phyloP scores from a whole-genome alignment of 1,284 basidiomycete genomes.

The Takashimella koratensis region DNA sequence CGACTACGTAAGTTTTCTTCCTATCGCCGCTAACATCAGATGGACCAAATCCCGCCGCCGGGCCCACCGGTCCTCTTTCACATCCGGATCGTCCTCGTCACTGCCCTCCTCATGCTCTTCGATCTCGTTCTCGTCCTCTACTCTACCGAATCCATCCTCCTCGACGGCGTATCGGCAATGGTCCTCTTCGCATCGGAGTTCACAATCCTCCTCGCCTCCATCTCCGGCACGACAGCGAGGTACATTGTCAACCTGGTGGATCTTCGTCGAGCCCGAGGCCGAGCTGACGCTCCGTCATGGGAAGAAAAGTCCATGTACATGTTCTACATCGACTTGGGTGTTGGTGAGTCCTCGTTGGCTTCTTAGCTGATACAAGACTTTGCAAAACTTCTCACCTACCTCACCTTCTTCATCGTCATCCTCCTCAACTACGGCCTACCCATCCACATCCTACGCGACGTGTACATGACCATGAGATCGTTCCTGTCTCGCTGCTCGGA shows the following conservation, averaged over 20 bases:
- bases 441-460: slow-evolving; percentile 92
- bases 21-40: slow-evolving; percentile 54
- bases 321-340: slow-evolving; percentile 90
- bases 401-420: slow-evolving; percentile 88
- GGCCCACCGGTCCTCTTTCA: slow-evolving; percentile 80
- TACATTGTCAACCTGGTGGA: slow-evolving; percentile 84
- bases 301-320: slow-evolving; percentile 97
- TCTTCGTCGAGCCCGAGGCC: slow-evolving; percentile 71
- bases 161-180: slow-evolving; percentile 67
- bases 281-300: slow-evolving; percentile 87
- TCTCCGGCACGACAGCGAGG: slow-evolving; percentile 72
- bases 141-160: slow-evolving; percentile 32
- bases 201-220: slow-evolving; percentile 76
- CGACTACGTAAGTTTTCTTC: slow-evolving; percentile 70
- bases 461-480: slow-evolving; percentile 89
- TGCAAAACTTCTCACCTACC: slow-evolving; percentile 85
- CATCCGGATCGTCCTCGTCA: slow-evolving; percentile 63
- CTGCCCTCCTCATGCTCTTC: slow-evolving; percentile 30
- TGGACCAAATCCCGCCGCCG: slow-evolving; percentile 91
- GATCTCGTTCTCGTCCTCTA: slow-evolving; percentile 40
- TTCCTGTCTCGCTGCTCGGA: slow-evolving; percentile 84
- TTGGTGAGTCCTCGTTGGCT: slow-evolving; percentile 56
- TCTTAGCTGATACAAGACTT: slow-evolving; percentile 61
- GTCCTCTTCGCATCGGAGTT: slow-evolving; percentile 96
- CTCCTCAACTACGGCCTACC: slow-evolving; percentile 93